A percentile compares a stretch with the other conserved stretches of the same genome.
phyloP scores from a whole-genome alignment of 805 yeast species.

The Ogataea degrootiae region DNA sequence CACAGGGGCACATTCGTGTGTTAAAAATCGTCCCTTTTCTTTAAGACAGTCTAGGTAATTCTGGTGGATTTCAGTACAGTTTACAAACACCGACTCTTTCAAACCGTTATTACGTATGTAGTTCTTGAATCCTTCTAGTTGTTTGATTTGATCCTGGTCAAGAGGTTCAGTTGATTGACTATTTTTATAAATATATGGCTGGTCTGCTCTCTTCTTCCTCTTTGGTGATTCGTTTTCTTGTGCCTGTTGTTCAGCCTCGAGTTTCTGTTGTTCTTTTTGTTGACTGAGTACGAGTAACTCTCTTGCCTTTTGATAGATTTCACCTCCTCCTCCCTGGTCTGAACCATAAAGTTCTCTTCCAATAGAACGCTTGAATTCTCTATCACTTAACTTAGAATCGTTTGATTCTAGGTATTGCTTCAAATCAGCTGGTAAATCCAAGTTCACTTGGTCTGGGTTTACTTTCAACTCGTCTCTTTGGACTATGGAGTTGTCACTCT shows the following conservation, averaged over 20 bases:
- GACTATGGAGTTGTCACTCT: slow-evolving; percentile 2
- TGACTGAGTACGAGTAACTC: slow-evolving; percentile 1
- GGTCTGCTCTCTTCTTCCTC: background rate
- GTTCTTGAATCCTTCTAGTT: slow-evolving; percentile 17
- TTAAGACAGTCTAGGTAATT: slow-evolving; percentile 24
- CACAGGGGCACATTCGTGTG: slow-evolving; percentile 21
- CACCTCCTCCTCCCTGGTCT: slow-evolving; percentile 2
- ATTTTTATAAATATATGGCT: slow-evolving; percentile 1
- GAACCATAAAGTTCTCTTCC: slow-evolving; percentile 5
- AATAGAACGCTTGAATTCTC: slow-evolving; percentile 27
- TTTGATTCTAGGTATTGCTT: slow-evolving; percentile 21
- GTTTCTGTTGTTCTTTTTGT: background rate
- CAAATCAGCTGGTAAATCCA: slow-evolving; percentile 22
- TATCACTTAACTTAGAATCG: slow-evolving; percentile 25
- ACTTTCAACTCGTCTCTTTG: slow-evolving; percentile 1
- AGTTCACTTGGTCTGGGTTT: background rate
- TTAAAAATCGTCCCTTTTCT: slow-evolving; percentile 14
- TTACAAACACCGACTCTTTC: slow-evolving; percentile 26
- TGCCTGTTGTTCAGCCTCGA: slow-evolving; percentile 1
- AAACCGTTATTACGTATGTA: slow-evolving; percentile 26
- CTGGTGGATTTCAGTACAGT: slow-evolving; percentile 32
- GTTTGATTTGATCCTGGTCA: slow-evolving; percentile 11
- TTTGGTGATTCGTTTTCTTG: slow-evolving; percentile 1
- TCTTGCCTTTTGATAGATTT: background rate
- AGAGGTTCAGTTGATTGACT: slow-evolving; percentile 4